These are phyloP conservation scores for Syzygium jambos DNA, from an alignment of 345 rosid genomes.

Conservation along the genomic window DNA sequence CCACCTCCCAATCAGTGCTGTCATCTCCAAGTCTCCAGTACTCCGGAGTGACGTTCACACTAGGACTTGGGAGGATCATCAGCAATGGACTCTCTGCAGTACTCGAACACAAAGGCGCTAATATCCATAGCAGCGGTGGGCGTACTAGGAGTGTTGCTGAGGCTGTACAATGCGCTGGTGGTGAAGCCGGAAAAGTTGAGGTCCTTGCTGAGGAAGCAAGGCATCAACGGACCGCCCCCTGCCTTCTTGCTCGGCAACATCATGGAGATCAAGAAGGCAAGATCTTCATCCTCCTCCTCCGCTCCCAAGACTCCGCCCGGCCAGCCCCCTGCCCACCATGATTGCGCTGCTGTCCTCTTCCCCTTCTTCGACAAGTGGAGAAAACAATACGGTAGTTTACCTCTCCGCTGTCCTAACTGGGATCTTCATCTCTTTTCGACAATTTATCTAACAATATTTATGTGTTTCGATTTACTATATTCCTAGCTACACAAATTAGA, in stretches of 20 bases:
- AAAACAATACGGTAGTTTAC: constrained; percentile 18
- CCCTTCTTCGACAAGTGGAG: constrained; percentile 28
- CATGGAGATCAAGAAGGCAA: constrained; percentile 22
- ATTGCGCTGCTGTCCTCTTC: constrained; percentile 18
- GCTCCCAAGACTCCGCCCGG: not conserved
- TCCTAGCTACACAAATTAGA: not conserved
- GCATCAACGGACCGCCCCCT: constrained; percentile 31
- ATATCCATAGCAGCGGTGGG: not conserved
- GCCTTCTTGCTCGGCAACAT: constrained; percentile 31
- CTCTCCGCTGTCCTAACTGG: not conserved
- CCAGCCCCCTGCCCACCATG: constrained; percentile 9
- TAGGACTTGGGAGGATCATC: not conserved
- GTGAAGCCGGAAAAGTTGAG: constrained; percentile 27
- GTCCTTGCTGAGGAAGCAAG: constrained; percentile 18
- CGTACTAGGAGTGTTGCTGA: constrained; percentile 3
- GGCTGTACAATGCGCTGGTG: constrained; percentile 14
- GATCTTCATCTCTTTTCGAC: not conserved
- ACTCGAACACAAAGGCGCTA: not conserved
- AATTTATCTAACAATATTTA: not conserved
- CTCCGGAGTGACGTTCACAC: not conserved
- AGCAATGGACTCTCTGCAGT: not conserved
- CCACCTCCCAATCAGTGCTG: not conserved
- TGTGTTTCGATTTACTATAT: not conserved
- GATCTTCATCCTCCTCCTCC: not conserved
- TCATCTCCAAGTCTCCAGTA: not conserved